These are phyloP conservation scores for Podospora didyma DNA, from an alignment of 495 filamentous ascomycete species.

Conservation along the genomic window DNA sequence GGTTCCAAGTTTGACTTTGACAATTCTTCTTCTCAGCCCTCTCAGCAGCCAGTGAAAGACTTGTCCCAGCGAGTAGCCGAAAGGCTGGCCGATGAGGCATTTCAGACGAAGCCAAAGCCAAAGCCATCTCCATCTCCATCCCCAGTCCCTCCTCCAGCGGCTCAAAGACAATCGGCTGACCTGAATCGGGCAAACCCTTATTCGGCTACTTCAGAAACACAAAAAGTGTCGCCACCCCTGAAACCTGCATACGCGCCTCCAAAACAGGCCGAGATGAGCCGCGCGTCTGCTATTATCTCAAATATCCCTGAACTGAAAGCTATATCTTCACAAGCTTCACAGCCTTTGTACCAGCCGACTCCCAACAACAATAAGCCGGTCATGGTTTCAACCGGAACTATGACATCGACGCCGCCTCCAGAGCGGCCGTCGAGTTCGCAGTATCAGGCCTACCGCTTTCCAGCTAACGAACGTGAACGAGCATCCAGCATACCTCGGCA, in stretches of 20 bases:
- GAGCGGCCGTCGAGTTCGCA: slow-evolving; percentile 45
- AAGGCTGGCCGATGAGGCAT: slow-evolving; percentile 81
- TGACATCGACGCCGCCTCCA: slow-evolving; percentile 74
- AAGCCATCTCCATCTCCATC: no score
- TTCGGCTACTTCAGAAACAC: slow-evolving; percentile 6
- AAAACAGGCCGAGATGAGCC: slow-evolving; percentile 41
- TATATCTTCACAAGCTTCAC: slow-evolving; percentile 43
- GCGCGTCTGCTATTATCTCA: slow-evolving; percentile 49
- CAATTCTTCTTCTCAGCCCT: slow-evolving; percentile 36
- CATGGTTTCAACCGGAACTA: slow-evolving; percentile 93
- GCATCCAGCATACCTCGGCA: slow-evolving; percentile 51
- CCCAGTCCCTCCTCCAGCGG: slow-evolving; percentile 15
- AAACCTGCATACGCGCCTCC: slow-evolving; percentile 36
- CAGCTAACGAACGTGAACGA: slow-evolving; percentile 51
- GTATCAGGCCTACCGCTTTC: slow-evolving; percentile 61
- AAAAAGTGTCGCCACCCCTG: slow-evolving; percentile 23
- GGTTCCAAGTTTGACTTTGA: slow-evolving; percentile 88
- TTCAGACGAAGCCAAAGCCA: slow-evolving; percentile 28
- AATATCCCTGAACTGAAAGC: slow-evolving; percentile 51
- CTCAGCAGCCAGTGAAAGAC: slow-evolving; percentile 50
- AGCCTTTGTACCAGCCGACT: slow-evolving; percentile 51
- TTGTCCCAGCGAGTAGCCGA: slow-evolving; percentile 74
- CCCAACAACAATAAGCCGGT: slow-evolving; percentile 54
- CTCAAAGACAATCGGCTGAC: slow-evolving; percentile 34
- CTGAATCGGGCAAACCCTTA: slow-evolving; percentile 23